Evolutionary conservation across 768 basidiomycete species (phyloP), one percentile per base, ranked within the genome.

Genomic region (Calocera cornea): DNA sequence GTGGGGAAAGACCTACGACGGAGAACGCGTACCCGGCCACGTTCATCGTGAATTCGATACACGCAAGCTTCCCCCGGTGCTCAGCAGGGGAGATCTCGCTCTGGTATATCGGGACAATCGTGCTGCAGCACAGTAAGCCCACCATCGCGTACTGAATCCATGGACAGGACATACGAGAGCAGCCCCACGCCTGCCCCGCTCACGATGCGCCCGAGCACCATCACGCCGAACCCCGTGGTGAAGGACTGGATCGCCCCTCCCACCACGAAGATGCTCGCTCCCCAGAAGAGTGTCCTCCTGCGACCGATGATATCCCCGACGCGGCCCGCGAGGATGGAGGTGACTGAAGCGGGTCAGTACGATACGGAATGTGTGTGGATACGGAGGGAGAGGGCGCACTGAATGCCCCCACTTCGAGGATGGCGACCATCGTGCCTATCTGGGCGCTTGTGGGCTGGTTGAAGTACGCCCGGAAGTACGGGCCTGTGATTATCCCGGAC

Each of bases 21-120:
- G 90, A 93, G 64, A 84, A 83, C 11, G 92, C 88, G 75, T 97
- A 97, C 65, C 95, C 95, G 54, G 91, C 79, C 72, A 97, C 87
- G 74, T 95, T 95, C 69, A 88, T 88, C 1, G 94, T 95, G 74
- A 97, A 97, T 73, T 97, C 94, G 84, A 97, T 92, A 73, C 92
- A 94, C 1, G 93, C 95, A 44, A 97, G 80, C 44, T 90, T 87
- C 63, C 95, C 95, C 71, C 95, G 85, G 78, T 95, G 91, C 72
- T 89, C 83, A 1, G 95, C 90, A 34, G 95, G 94, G 2, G 92
- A 94, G 60, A 97, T 92, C 80, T 97, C 95, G 72, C 90, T 92
- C 79, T 97, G 91, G 76, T 93, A 95, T 68, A 94, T 92, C 16
- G 92, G 92, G 33, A 94, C 92, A 69, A 94, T 93, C n/a, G 92